Evolutionary conservation across 2,329 filamentous ascomycete genomes (phyloP), one percentile per base, ranked within the genome.

Genomic region (Venturiaceae sp.): DNA sequence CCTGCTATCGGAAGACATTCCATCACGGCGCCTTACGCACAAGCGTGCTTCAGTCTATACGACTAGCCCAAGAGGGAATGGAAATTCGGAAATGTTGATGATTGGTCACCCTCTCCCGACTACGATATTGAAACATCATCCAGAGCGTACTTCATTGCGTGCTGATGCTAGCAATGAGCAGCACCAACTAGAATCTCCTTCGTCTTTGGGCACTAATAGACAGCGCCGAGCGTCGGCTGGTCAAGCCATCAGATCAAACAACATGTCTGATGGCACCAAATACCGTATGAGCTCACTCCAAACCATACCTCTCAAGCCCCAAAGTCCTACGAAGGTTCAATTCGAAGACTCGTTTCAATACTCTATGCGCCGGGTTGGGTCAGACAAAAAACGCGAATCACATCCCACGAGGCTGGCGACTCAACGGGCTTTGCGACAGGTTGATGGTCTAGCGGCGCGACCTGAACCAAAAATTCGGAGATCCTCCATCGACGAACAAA

Each of bases 1-100:
- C 74, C 72, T 37, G 76, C 74, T 13, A 75, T 80, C 50, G 70
- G 75, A 57, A 66, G 62, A 32, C 66, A 67, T 56, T 62, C 69
- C 50, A 63, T 65, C 23, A 9, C 28, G 14, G 23, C 26, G 44
- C 28, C 44, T 50, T 3, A 30, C 44, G 14, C 44, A 50, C 23
- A 50, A 30, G 30, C 44, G 23, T 26, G 44, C 19, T 16, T 50
- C 44, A 28, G 9, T 50, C 19, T n/a, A 6, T 23, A 50, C 9
- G 14, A 30, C 44, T 16, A 50, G 44, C 23, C 26, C 44, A 30
- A 30, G 26, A 16, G 13, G 44, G 5, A 50, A 26, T 16, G 26
- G 52, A 23, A 36, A 54, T 28, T 36, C 30, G 9, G 19, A 54
- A 3, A 54, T 36, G 19, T n/a, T 28, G 14, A 21, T 36, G 32